A percentile compares a stretch with the other conserved stretches of the same genome.
Evolutionary conservation across 768 basidiomycete genomes (phyloP).

Genomic region (Terana coerulea): DNA sequence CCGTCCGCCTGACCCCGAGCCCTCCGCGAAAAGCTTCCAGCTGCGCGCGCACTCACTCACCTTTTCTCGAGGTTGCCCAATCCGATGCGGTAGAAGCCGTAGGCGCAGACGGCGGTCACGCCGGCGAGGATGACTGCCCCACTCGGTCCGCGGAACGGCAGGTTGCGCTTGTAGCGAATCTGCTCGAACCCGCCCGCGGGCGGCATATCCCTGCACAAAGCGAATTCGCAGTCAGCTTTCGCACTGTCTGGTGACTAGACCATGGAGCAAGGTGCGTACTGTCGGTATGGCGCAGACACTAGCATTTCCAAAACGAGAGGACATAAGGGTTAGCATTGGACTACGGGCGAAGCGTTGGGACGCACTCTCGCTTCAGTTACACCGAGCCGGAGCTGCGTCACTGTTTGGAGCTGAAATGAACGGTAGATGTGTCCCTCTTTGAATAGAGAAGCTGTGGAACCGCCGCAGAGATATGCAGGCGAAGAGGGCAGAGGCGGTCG

Average conservation of each 20-base stretch:
- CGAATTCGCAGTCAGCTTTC: slow-evolving; percentile 14
- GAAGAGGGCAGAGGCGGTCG: background rate
- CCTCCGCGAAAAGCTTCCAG: slow-evolving; percentile 8
- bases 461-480: background rate
- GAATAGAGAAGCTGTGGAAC: background rate
- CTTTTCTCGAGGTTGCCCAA: slow-evolving; percentile 89
- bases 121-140: slow-evolving; percentile 82
- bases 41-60: slow-evolving; percentile 44
- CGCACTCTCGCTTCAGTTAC: slow-evolving; percentile 7
- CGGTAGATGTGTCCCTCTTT: background rate
- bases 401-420: background rate
- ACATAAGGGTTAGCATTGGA: background rate
- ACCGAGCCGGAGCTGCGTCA: background rate
- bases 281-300: slow-evolving; percentile 63
- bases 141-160: slow-evolving; percentile 84
- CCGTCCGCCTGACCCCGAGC: slow-evolving; percentile 53
- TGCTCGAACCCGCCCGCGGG: slow-evolving; percentile 90
- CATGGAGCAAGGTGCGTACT: slow-evolving; percentile 41
- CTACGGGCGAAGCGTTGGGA: background rate
- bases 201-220: slow-evolving; percentile 80
- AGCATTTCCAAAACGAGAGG: slow-evolving; percentile 6
- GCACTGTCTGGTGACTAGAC: slow-evolving; percentile 7
- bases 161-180: slow-evolving; percentile 93
- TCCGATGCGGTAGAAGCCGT: slow-evolving; percentile 90
- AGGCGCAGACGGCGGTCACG: slow-evolving; percentile 82